Evolutionary conservation across 257 asterid genomes (phyloP).

Genomic region (Lantana camara): DNA sequence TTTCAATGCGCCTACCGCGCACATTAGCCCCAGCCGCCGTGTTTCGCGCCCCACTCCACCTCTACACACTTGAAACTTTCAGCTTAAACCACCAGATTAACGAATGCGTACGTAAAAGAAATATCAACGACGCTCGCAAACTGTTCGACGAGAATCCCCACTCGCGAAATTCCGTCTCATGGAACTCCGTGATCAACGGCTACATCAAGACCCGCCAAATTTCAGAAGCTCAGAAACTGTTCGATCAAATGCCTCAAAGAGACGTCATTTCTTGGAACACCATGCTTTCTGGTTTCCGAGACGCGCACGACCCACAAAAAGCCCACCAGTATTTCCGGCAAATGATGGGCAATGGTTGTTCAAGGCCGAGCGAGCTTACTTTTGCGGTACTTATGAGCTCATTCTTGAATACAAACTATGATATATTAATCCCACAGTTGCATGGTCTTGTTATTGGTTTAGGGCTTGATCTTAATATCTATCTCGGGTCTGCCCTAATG

Average conservation of each 20-base stretch:
- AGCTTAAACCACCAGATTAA: slow-evolving; percentile 44
- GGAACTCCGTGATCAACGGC: slow-evolving; percentile 72
- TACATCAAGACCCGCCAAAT: slow-evolving; percentile 41
- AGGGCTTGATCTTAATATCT: slow-evolving; percentile 52
- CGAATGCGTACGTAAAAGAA: slow-evolving; percentile 41
- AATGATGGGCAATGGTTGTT: slow-evolving; percentile 42
- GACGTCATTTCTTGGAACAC: slow-evolving; percentile 80
- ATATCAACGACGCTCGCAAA: slow-evolving; percentile 48
- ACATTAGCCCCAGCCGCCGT: slow-evolving; percentile 6
- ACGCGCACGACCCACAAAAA: slow-evolving; percentile 35
- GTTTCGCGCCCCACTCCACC: slow-evolving; percentile 31
- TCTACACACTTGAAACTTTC: slow-evolving; percentile 30
- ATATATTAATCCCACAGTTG: slow-evolving; percentile 53
- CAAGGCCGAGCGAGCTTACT: slow-evolving; percentile 62
- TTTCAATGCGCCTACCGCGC: slow-evolving; percentile 36
- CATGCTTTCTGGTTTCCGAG: slow-evolving; percentile 73
- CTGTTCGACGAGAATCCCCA: slow-evolving; percentile 56
- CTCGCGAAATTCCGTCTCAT: slow-evolving; percentile 59
- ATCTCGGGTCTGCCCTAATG: slow-evolving; percentile 76
- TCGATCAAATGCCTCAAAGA: slow-evolving; percentile 69
- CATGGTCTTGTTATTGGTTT: slow-evolving; percentile 50
- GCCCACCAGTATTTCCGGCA: slow-evolving; percentile 43
- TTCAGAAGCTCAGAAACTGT: slow-evolving; percentile 54
- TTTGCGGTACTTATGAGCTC: slow-evolving; percentile 58
- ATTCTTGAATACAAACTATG: slow-evolving; percentile 43